Evolutionary conservation across 345 rosid genomes (phyloP), one percentile per base, ranked within the genome.

Genomic region (Jatropha curcas): DNA sequence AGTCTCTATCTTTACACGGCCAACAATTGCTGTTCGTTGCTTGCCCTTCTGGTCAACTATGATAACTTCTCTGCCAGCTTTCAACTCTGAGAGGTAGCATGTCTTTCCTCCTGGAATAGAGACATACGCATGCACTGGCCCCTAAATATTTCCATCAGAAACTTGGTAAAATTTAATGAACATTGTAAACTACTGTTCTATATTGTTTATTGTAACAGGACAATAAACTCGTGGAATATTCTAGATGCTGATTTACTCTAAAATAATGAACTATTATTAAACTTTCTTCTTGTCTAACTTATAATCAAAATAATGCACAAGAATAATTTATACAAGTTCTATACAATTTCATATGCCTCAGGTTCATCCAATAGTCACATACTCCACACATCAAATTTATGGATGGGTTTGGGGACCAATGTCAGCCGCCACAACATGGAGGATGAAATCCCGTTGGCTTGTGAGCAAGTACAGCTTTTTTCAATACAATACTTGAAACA

Each of bases 1-100:
- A 55, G 89, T 88, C 86, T 94, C 97, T 34, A 92, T 94, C 81
- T 94, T 94, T 56, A 94, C 94, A 3, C 93, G 85, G 16, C 98
- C 94, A 52, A 90, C 88, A 50, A 94, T 82, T 53, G 90, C 93
- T 71, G 87, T 86, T 46, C 88, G 75, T 58, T 81, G 84, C 68
- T 75, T 70, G 46, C 98, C 96, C 39, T 79, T 83, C 80, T 81
- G 93, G 71, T 90, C 92, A 75, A 84, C 87, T 46, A 88, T 80
- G 2, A 86, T 65, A 25, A 94, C 96, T 64, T 94, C 93, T 77
- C 81, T 85, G 1, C 97, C 97, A 0, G 94, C 85, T 77, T 79
- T 90, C 74, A 94, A 77, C 84, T 92, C 98, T 0, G 98, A 91
- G 51, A 94, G 94, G 75, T 91, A 90, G 85, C 93, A 81, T 53